These are phyloP conservation scores for Phytopythium vexans DNA, from an alignment of 352 stramenopile species.

Conservation along the genomic window DNA sequence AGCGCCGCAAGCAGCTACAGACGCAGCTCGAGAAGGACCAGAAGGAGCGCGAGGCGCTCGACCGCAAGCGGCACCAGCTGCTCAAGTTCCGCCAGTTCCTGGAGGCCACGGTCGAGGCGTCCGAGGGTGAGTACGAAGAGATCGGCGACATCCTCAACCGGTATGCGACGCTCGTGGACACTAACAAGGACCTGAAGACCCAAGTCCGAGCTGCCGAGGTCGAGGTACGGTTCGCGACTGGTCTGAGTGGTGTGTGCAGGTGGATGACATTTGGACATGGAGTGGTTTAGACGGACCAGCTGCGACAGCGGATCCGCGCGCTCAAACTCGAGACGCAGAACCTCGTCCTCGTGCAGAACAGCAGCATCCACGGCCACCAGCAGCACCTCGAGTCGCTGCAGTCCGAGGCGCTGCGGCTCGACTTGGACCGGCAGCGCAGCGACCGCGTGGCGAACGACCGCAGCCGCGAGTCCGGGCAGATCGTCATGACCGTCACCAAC, in stretches of 20 bases:
- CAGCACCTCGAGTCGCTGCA: constrained; percentile 80
- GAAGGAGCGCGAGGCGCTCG: constrained; percentile 56
- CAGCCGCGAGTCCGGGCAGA: constrained; percentile 85
- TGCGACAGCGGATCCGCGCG: constrained; percentile 69
- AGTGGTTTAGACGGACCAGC: constrained; percentile 50
- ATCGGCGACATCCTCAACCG: constrained; percentile 84
- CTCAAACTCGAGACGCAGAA: constrained; percentile 85
- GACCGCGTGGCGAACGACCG: constrained; percentile 79
- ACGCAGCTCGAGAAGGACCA: constrained; percentile 72
- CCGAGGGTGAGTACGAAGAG: constrained; percentile 84
- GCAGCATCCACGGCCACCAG: constrained; percentile 74
- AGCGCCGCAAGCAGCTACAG: constrained; percentile 71
- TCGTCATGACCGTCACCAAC: constrained; percentile 90
- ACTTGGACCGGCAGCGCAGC: constrained; percentile 75
- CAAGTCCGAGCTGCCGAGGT: constrained; percentile 66
- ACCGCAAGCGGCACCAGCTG: constrained; percentile 76
- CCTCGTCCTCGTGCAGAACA: constrained; percentile 82
- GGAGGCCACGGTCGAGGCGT: constrained; percentile 74
- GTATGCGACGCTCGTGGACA: constrained; percentile 81
- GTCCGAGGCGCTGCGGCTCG: constrained; percentile 72
- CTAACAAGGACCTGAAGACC: constrained; percentile 84
- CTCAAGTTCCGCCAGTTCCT: constrained; percentile 86
- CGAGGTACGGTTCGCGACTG: constrained; percentile 22
- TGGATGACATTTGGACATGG: neutral
- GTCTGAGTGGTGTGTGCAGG: neutral